These are phyloP conservation scores for Tolypocladium ovalisporum DNA, from an alignment of 2,329 filamentous ascomycete species.

Conservation along the genomic window DNA sequence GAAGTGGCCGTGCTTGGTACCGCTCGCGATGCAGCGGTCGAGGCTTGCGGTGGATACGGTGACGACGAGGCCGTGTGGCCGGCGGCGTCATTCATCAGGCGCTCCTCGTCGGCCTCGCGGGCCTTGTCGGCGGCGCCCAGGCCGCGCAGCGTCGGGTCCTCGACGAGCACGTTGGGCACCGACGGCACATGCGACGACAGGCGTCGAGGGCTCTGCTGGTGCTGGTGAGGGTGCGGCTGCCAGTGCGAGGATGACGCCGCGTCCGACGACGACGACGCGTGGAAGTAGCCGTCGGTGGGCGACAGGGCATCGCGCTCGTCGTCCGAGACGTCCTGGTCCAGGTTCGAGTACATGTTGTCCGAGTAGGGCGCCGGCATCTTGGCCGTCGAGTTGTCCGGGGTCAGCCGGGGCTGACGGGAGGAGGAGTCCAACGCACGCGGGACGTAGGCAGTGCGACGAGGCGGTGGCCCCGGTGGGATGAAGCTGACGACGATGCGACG, in stretches of 20 bases:
- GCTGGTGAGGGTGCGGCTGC: constrained; percentile 9
- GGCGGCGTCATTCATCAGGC: constrained; percentile 16
- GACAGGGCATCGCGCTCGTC: constrained; percentile 28
- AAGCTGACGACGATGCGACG: not conserved
- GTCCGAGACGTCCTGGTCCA: constrained; percentile 20
- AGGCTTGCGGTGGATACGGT: not conserved
- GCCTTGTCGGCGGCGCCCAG: constrained; percentile 26
- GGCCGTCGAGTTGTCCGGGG: too few relatives aligned
- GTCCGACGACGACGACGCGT: constrained; percentile 23
- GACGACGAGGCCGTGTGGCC: constrained; percentile 7
- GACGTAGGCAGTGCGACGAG: not conserved
- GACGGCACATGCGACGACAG: constrained; percentile 26
- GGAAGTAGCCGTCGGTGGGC: constrained; percentile 42
- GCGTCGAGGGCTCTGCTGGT: constrained; percentile 11
- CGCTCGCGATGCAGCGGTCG: not conserved
- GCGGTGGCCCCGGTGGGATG: constrained; percentile 2
- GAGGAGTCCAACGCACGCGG: not conserved
- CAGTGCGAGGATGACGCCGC: constrained; percentile 19
- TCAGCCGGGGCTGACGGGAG: too few relatives aligned
- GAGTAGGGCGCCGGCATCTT: constrained; percentile 34
- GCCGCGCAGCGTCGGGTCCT: constrained; percentile 33
- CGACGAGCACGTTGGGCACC: constrained; percentile 37
- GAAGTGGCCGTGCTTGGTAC: not conserved
- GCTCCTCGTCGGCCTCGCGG: constrained; percentile 31
- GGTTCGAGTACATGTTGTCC: constrained; percentile 33